Conservation (phyloP, 2,329 filamentous ascomycete genomes). For the Colletotrichum sp. region DNA sequence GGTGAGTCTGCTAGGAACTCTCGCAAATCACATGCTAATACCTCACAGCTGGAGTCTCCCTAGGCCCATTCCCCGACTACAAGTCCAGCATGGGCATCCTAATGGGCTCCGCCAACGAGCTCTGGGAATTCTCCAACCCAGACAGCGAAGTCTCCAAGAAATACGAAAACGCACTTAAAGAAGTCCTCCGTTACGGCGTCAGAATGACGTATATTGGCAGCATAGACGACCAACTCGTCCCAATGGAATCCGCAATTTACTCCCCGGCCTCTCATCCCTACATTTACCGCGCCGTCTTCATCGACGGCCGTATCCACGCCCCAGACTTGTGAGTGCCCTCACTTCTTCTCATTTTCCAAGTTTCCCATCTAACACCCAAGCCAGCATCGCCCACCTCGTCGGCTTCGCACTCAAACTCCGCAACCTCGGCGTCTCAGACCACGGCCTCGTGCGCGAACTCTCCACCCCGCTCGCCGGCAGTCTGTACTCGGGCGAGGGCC, state of each 20-base stretch:
- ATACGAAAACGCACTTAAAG: constrained; percentile 78
- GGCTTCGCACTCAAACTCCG: constrained; percentile 93
- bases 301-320: constrained; percentile 89
- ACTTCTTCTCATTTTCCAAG: background rate
- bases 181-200: constrained; percentile 78
- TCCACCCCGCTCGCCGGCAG: constrained; percentile 88
- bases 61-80: constrained; percentile 92
- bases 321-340: constrained; percentile 74
- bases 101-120: constrained; percentile 88
- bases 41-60: constrained; percentile 76
- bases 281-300: constrained; percentile 94
- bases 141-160: constrained; percentile 82
- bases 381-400: constrained; percentile 83
- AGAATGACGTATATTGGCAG: constrained; percentile 89
- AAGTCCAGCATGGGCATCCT: constrained; percentile 85
- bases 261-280: constrained; percentile 87
- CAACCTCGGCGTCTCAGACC: constrained; percentile 91
- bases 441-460: constrained; percentile 90
- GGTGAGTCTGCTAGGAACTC: constrained; percentile 37
- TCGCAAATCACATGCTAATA: background rate
- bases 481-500: constrained; percentile 89
- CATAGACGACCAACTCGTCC: constrained; percentile 96
- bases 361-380: background rate
- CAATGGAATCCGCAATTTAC: constrained; percentile 88
- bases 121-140: constrained; percentile 91